These are phyloP conservation scores for Beauveria brongniartii DNA, from an alignment of 2,329 filamentous ascomycete genomes.

Conservation along the genomic window DNA sequence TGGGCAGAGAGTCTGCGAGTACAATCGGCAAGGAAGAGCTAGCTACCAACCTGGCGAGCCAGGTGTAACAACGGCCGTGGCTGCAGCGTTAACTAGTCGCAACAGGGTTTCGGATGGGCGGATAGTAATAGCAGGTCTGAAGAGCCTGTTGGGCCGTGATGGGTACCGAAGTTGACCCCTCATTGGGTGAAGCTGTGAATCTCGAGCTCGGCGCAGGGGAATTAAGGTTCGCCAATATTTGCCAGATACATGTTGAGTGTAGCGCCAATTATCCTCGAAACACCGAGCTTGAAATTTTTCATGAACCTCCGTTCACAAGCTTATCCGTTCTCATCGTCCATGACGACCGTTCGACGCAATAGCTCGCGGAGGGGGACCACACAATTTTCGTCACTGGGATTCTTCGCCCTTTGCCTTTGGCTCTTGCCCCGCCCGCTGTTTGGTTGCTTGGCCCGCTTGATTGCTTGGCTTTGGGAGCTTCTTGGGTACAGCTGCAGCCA, in stretches of 20 bases:
- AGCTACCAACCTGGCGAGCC: not conserved
- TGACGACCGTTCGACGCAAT: constrained; percentile 4
- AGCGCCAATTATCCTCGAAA: too few species aligned
- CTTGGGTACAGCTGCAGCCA: constrained; percentile 2
- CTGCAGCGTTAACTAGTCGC: not conserved
- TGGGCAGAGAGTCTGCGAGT: not conserved
- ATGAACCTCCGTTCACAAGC: not conserved
- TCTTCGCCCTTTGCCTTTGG: not conserved
- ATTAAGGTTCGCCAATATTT: not conserved
- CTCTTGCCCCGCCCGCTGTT: not conserved
- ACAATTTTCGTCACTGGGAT: constrained; percentile 6
- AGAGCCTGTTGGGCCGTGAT: not conserved
- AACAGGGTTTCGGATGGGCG: constrained; percentile 3
- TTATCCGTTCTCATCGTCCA: not conserved
- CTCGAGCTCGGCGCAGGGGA: not conserved
- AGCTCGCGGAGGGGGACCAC: not conserved
- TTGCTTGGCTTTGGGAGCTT: not conserved
- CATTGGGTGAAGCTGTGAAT: not conserved
- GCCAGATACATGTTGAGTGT: not conserved
- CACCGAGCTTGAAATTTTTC: not conserved
- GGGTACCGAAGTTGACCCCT: not conserved
- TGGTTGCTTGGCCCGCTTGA: not conserved
- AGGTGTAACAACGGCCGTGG: not conserved
- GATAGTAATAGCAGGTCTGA: not conserved
- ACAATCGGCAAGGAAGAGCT: not conserved